Base-by-base conservation (phyloP, 352 stramenopile genomes). In the Pythium aphanidermatum region DNA sequence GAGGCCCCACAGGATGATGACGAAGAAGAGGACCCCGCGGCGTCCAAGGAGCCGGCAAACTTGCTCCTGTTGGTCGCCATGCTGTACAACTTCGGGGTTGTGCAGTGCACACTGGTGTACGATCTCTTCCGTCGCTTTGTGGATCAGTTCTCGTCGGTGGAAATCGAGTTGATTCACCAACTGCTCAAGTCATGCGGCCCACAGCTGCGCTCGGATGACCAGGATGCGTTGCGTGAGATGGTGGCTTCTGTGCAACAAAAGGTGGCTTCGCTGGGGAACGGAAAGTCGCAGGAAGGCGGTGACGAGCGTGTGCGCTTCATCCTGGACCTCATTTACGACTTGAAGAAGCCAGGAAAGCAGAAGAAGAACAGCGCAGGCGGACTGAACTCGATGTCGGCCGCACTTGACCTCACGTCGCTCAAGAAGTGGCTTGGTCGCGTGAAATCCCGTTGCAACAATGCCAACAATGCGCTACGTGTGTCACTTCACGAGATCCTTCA, bases 321-420 rank as follows among this genome's bases (percentile, higher is more conserved):
- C 55, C 63, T 98, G 21, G 90, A 98, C 43, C 80, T 96, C 11
- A 97, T 99, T 41, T 95, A 92, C 52, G 91, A 98, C 58, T 70
- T 99, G 17, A 98, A 98, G 63, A 98, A 98, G 63, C 66, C 75
- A 48, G 95, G 95, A 49, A 98, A 96, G 63, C 78, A 88, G 29
- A 89, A 92, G 40, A 83, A 95, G 62, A 93, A 59, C 30, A 28
- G 46, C 25, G 44, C 24, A 0, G 51, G 54, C n/a, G 30, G 37
- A 13, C 28, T 32, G 14, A 50, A 55, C 40, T 24, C 46, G 19
- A 60, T 30, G 58, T 70, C 25, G 60, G 79, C 60, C 36, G 62
- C 44, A 60, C 92, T 73, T 4, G 76, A 88, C 43, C 74, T 91
- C 9, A 65, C 70, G 14, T 85, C 82, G 26, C 71, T 98, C 10